Percentiles rank a stretch among this genome's conserved stretches.
These are phyloP conservation scores for Aspergillus caelatus DNA, from an alignment of 2,329 filamentous ascomycete genomes.

Conservation along the genomic window DNA sequence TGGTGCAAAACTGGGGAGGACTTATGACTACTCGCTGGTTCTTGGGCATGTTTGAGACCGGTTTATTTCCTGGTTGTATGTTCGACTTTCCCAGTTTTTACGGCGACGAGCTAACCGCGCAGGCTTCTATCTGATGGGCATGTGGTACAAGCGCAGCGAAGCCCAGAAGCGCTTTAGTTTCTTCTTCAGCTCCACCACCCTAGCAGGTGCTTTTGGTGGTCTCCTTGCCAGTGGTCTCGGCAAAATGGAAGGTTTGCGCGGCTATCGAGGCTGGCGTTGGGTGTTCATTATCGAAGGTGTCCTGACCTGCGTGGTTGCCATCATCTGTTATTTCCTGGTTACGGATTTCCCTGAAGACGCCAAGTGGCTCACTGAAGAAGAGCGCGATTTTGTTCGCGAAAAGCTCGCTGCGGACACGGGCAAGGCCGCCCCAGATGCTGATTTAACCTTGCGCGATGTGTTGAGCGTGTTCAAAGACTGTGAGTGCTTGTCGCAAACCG, in stretches of 20 bases:
- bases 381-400: conserved; percentile 55
- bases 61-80: conserved; percentile 69
- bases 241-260: conserved; percentile 57
- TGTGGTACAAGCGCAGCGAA: conserved; percentile 82
- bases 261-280: conserved; percentile 61
- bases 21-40: conserved; percentile 83
- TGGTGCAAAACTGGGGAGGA: conserved; percentile 76
- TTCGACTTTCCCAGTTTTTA: conserved; percentile 10
- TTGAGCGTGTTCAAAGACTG: conserved; percentile 69
- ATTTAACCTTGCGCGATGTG: conserved; percentile 62
- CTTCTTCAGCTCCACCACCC: conserved; percentile 77
- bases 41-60: conserved; percentile 71
- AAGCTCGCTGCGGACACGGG: conserved; percentile 72
- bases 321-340: conserved; percentile 66
- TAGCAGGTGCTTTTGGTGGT: conserved; percentile 66
- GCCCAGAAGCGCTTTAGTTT: conserved; percentile 91
- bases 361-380: conserved; percentile 66
- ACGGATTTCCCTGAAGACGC: conserved; percentile 75
- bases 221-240: conserved; percentile 63
- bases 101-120: not conserved
- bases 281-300: conserved; percentile 65
- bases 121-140: conserved; percentile 69
- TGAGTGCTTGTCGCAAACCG: conserved; percentile 25
- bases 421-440: conserved; percentile 63
- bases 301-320: conserved; percentile 63